These are phyloP conservation scores for Brassica juncea DNA, from an alignment of 345 rosid species.

Conservation along the genomic window DNA sequence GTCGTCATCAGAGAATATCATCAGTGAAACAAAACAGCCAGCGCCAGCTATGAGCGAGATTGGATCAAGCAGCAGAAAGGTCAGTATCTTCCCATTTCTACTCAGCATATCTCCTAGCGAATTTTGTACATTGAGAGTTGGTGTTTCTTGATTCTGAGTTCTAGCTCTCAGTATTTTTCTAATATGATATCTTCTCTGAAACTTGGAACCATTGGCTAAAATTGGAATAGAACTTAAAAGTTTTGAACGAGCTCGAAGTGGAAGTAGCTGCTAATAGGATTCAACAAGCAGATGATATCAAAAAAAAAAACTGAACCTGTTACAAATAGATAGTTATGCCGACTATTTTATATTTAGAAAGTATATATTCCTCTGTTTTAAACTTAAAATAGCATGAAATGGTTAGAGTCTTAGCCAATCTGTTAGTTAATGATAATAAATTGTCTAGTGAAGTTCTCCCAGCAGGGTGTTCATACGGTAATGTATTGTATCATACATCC, in stretches of 20 bases:
- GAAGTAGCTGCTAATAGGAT: slow-evolving; percentile 1
- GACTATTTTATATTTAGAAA: background rate
- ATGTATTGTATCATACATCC: background rate
- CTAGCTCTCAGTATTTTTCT: no score
- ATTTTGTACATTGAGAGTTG: no score
- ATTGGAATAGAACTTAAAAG: background rate
- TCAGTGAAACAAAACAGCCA: slow-evolving; percentile 57
- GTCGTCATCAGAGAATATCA: slow-evolving; percentile 69
- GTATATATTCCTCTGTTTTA: background rate
- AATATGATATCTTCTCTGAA: no score
- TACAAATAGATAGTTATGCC: background rate
- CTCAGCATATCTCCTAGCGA: background rate
- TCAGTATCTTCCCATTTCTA: slow-evolving; percentile 34
- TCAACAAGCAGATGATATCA: background rate
- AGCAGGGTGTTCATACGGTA: background rate
- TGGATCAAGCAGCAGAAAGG: slow-evolving; percentile 73
- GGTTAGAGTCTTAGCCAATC: background rate
- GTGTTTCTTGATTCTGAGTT: no score
- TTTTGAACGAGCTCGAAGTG: background rate
- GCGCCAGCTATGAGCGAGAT: slow-evolving; percentile 62
- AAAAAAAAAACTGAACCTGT: background rate
- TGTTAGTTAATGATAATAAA: background rate
- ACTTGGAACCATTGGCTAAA: background rate
- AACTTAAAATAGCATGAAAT: background rate
- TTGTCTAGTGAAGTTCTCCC: no score